These are phyloP conservation scores for Phytophthora meadii DNA, from an alignment of 352 stramenopile genomes.

Conservation along the genomic window DNA sequence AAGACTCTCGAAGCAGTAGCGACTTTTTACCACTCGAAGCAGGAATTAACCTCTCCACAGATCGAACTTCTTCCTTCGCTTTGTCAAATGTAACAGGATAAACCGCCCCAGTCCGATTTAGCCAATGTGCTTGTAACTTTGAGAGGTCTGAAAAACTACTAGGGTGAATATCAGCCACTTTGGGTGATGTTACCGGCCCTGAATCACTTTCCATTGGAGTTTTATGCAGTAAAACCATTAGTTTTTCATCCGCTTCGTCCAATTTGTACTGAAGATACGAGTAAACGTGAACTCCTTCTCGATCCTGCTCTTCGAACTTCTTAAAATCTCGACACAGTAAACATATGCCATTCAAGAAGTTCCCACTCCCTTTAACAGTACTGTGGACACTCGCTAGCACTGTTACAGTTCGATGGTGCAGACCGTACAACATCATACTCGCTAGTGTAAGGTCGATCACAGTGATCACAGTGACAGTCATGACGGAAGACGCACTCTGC, in stretches of 20 bases:
- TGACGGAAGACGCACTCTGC: slow-evolving; percentile 6
- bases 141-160: neutral
- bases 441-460: slow-evolving; percentile 1
- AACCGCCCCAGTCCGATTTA: slow-evolving; percentile 3
- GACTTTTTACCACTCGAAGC: neutral
- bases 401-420: slow-evolving; percentile 1
- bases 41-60: neutral
- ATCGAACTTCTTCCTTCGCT: neutral
- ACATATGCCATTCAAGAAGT: neutral
- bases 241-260: neutral
- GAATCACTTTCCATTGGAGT: neutral
- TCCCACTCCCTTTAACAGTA: neutral
- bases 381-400: neutral
- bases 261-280: slow-evolving; percentile 18
- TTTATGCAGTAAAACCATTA: slow-evolving; percentile 9
- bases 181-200: neutral
- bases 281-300: neutral
- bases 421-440: slow-evolving; percentile 3
- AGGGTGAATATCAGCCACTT: neutral
- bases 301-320: slow-evolving; percentile 5
- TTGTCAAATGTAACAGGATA: slow-evolving; percentile 2
- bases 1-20: slow-evolving; percentile 12
- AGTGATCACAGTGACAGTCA: slow-evolving; percentile 8
- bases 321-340: slow-evolving; percentile 3
- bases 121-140: neutral